phyloP scores from a whole-genome alignment of 805 yeast species.

The Schwanniomyces polymorphus region DNA sequence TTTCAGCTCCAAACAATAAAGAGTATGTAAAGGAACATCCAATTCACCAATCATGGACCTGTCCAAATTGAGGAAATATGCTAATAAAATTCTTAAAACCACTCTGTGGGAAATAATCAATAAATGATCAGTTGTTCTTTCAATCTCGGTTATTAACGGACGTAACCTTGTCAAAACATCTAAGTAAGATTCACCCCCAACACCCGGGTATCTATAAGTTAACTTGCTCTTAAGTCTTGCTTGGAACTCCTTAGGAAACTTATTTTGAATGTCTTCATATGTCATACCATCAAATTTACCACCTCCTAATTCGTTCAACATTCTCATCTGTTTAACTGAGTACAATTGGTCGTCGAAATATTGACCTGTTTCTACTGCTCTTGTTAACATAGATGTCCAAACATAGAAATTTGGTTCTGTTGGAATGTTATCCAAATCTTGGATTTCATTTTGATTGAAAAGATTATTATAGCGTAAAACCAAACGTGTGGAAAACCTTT shows the following conservation, averaged over 20 bases:
- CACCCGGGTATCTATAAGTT: constrained; percentile 91
- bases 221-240: constrained; percentile 76
- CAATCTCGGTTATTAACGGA: constrained; percentile 90
- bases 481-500: constrained; percentile 47
- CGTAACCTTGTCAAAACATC: constrained; percentile 90
- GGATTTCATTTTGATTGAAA: constrained; percentile 20
- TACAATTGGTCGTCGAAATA: constrained; percentile 72
- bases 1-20: constrained; percentile 85
- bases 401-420: constrained; percentile 79
- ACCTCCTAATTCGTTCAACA: constrained; percentile 92
- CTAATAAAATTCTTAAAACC: constrained; percentile 81
- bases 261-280: constrained; percentile 74
- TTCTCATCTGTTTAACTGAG: constrained; percentile 83
- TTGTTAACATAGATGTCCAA: constrained; percentile 85
- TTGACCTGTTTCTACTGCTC: constrained; percentile 78
- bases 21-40: constrained; percentile 90
- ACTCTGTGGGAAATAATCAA: constrained; percentile 86
- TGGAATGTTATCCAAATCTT: constrained; percentile 26
- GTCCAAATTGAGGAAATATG: constrained; percentile 83
- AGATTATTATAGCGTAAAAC: constrained; percentile 41
- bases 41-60: constrained; percentile 81
- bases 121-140: constrained; percentile 85
- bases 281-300: constrained; percentile 94
- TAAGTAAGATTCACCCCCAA: constrained; percentile 93
- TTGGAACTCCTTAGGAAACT: constrained; percentile 75